These are phyloP conservation scores for Syzygium aromaticum DNA, from an alignment of 345 rosid species.

Conservation along the genomic window DNA sequence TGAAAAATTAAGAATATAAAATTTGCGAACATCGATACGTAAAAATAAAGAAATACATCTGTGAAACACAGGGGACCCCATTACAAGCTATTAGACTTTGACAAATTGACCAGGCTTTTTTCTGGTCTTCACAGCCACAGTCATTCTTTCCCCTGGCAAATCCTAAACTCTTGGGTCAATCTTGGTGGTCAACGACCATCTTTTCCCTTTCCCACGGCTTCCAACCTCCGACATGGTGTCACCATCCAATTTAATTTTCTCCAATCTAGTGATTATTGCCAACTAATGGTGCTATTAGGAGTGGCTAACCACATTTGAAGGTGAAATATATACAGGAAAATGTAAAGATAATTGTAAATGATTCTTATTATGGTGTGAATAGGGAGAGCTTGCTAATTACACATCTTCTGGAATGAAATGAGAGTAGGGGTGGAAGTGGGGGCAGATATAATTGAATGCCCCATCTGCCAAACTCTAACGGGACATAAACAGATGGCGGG, in stretches of 20 bases:
- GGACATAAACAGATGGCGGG: no score
- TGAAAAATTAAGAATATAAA: no score
- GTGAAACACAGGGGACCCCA: not conserved
- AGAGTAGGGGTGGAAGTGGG: no score
- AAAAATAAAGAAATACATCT: no score
- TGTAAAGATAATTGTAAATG: not conserved
- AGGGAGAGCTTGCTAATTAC: no score
- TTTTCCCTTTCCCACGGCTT: not conserved
- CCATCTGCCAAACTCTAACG: no score
- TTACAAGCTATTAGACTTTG: not conserved
- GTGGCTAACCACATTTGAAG: not conserved
- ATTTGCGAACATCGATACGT: fast-evolving
- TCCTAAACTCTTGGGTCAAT: not conserved
- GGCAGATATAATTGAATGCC: no score
- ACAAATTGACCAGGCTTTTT: not conserved
- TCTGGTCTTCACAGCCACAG: not conserved
- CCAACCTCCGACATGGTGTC: not conserved
- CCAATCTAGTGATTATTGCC: not conserved
- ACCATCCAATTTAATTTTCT: not conserved
- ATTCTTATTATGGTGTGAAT: not conserved
- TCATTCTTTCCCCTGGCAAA: not conserved
- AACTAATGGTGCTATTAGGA: not conserved
- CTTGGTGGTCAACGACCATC: not conserved
- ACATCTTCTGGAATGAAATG: no score
- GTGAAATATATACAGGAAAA: not conserved